phyloP scores from a whole-genome alignment of 2,329 filamentous ascomycete genomes.

The Pseudocercospora crystallina region DNA sequence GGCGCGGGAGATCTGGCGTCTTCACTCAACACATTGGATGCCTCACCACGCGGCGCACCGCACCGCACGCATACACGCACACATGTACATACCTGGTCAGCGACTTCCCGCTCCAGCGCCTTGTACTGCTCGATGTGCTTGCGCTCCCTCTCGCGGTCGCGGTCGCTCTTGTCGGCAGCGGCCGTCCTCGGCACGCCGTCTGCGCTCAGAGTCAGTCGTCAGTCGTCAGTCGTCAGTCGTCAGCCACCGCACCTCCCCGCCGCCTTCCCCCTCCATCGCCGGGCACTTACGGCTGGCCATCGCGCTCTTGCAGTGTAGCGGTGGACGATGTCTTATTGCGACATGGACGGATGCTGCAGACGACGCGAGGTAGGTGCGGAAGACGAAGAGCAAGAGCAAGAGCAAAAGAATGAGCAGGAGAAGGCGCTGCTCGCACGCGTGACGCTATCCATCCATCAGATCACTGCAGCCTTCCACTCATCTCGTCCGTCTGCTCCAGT shows the following conservation, averaged over 20 bases:
- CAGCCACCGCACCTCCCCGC: conserved; percentile 16
- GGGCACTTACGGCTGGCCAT: conserved; percentile 18
- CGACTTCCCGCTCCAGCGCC: conserved; percentile 66
- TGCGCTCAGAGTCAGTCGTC: conserved; percentile 41
- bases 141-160: conserved; percentile 69
- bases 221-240: conserved; percentile 10
- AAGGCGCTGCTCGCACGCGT: too few relatives aligned
- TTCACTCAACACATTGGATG: conserved; percentile 23
- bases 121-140: conserved; percentile 76
- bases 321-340: too few relatives aligned
- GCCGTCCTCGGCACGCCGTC: conserved; percentile 75
- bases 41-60: too few relatives aligned
- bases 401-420: too few relatives aligned
- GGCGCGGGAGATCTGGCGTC: conserved; percentile 42
- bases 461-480: too few relatives aligned
- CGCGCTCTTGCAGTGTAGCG: neutral
- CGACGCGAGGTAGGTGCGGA: too few relatives aligned
- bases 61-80: neutral
- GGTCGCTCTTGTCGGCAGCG: conserved; percentile 61
- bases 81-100: conserved; percentile 55
- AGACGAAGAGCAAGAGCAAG: too few relatives aligned
- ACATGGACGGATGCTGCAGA: too few relatives aligned
- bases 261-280: conserved; percentile 7
- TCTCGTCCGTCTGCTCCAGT: too few relatives aligned
- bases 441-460: too few relatives aligned